Evolutionary conservation across 306 rosid genomes (phyloP).

Genomic region (Sechiopsis laciniata): DNA sequence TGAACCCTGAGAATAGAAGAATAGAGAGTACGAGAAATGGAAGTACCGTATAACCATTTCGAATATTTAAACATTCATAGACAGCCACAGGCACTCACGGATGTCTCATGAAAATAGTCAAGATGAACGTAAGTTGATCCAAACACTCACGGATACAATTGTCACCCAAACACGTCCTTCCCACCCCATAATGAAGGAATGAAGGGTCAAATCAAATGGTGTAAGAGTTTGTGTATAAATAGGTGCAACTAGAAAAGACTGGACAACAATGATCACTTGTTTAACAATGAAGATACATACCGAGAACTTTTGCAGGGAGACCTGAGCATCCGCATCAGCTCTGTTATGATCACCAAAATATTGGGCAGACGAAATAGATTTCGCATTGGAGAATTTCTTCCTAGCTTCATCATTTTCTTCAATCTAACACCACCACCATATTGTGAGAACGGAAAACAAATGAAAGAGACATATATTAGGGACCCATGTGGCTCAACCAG

Average conservation of each 20-base stretch:
- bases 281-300: conserved; percentile 33
- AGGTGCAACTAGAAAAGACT: not conserved
- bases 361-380: too few relatives aligned
- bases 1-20: conserved; percentile 41
- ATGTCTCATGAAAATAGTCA: too few relatives aligned
- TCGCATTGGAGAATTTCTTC: too few relatives aligned
- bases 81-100: too few relatives aligned
- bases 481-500: conserved; percentile 1
- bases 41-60: not conserved
- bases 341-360: too few relatives aligned
- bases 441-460: conserved; percentile 11
- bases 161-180: too few relatives aligned
- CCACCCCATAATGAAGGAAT: not conserved
- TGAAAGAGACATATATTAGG: not conserved
- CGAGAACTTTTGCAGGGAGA: conserved; percentile 73
- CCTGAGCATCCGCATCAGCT: conserved; percentile 43
- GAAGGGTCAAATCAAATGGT: not conserved
- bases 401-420: conserved; percentile 35
- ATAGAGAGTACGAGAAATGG: not conserved
- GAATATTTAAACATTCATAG: too few relatives aligned
- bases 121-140: too few relatives aligned
- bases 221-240: not conserved
- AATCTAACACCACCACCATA: conserved; percentile 33
- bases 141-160: too few relatives aligned
- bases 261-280: not conserved